Base-by-base conservation (phyloP, 805 yeast species). In the Ogataea paradorogensis region DNA sequence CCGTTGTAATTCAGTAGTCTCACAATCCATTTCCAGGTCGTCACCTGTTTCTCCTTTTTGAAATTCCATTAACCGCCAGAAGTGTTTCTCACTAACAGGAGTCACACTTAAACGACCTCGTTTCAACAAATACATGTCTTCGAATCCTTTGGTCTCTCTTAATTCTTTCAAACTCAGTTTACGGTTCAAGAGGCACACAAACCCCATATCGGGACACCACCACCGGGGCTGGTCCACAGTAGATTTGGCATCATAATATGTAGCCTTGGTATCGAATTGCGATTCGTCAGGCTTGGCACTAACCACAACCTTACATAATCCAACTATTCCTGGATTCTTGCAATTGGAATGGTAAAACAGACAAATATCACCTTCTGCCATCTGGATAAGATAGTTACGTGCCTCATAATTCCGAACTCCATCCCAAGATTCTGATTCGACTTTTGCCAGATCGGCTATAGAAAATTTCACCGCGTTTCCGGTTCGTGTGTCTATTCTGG, bases 331-430 rank as follows among this genome's bases (percentile, higher is more conserved):
- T 1, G 82, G 82, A 4, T 50, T 52, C 16, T 69, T 66, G 44
- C 82, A 71, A 48, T 76, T 77, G 4, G 81, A 76, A 43, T 77
- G 79, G 44, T 77, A 77, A 43, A 78, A 76, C 7, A 77, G 61
- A 18, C 72, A 69, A 7, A 67, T 38, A 42, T 77, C 82, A 11
- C 69, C 74, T 28, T 48, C 47, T 14, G 56, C 45, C 82, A 78
- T 78, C 27, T 61, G 58, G 14, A 67, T 48, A 68, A 77, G 64
- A 43, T 69, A 66, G 47, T 76, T 78, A 43, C 71, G 62, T 1
- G 82, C 82, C 56, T 76, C 82, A 44, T 69, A 69, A 51, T 77
- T 77, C 32, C 83, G 61, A 9, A 77, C 82, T 1, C 83, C 82
- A 45, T 74, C 76, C 82, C 82, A 77, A n/a, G 72, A 66, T 36